Evolutionary conservation across 2,329 filamentous ascomycete species (phyloP), one percentile per base, ranked within the genome.

Genomic region (Xylariaceae sp.): DNA sequence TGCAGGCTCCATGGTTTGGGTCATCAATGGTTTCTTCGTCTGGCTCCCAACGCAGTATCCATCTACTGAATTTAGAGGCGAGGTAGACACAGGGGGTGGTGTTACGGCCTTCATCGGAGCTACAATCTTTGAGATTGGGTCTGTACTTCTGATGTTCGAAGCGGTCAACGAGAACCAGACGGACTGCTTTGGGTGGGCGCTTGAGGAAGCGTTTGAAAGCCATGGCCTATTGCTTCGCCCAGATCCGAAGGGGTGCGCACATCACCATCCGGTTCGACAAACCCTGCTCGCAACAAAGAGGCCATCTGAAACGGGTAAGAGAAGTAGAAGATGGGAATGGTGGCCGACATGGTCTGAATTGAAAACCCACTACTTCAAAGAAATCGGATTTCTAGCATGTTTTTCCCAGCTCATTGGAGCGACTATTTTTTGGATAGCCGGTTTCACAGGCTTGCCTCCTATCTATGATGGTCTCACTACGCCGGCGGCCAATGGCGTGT

Each of bases 21-120:
- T 58, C 29, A 26, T 58, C 44, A 58, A 58, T n/a, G 53, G 47
- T 6, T 53, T 58, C 35, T 56, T 58, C 41, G 49, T 39, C 26
- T 58, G 36, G 42, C 53, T 58, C 24, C 55, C 55, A 4, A 30
- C 27, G 6, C 46, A 51, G 20, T 43, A 35, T 40, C 55, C 55
- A 3, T 40, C 30, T 2, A 51, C 55, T 4, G 46, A 43, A 20
- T 58, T 58, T 23, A 15, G 2, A 10, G 55, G 55, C 42, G 55
- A 55, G 26, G 33, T 26, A 6, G 18, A 24, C 10, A 4, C 26
- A 15, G 55, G 47, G 23, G 40, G 35, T 13, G 55, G 55, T n/a
- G 30, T 58, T 23, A 55, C 55, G 10, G 52, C 55, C 10, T 52
- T 58, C 26, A 18, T 58, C 21, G 55, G 55, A 4, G 39, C 55